Conservation (phyloP, 176 grass and related monocot species). For the Aegilops longissima region DNA sequence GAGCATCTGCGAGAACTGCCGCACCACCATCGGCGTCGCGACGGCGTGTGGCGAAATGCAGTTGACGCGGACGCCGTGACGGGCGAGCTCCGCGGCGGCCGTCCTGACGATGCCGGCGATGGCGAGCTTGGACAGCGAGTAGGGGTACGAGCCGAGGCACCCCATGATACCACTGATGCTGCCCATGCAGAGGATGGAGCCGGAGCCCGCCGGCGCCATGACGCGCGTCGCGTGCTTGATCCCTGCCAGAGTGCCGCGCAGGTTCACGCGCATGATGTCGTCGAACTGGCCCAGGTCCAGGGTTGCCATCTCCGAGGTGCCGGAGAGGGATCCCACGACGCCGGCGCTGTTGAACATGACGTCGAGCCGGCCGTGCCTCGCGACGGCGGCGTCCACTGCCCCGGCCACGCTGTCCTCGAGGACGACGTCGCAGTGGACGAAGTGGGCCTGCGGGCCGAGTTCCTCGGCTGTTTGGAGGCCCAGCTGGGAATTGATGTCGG, state of each 20-base stretch:
- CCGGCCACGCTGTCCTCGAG: constrained; percentile 54
- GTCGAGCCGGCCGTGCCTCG: constrained; percentile 53
- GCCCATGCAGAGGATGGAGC: constrained; percentile 72
- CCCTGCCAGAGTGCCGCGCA: constrained; percentile 76
- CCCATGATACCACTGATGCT: constrained; percentile 83
- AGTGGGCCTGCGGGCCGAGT: constrained; percentile 52
- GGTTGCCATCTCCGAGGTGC: constrained; percentile 38
- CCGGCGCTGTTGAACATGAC: constrained; percentile 81
- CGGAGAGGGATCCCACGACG: constrained; percentile 25
- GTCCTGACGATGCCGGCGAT: constrained; percentile 57
- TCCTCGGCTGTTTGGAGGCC: constrained; percentile 29
- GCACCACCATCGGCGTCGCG: constrained; percentile 60
- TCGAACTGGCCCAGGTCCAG: constrained; percentile 65
- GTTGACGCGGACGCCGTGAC: constrained; percentile 66
- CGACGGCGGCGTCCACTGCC: constrained; percentile 58
- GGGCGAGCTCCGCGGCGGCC: constrained; percentile 56
- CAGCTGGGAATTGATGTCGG: constrained; percentile 45
- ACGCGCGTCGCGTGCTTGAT: constrained; percentile 84
- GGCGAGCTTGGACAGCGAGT: constrained; percentile 77
- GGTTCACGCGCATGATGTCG: constrained; percentile 60
- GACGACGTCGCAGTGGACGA: constrained; percentile 66
- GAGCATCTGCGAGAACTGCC: constrained; percentile 59
- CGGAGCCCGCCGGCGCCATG: constrained; percentile 44
- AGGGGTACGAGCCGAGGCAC: constrained; percentile 70
- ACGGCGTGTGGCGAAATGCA: constrained; percentile 83